Base-by-base conservation (phyloP, 139 green algal species). In the Chlamydomonas urium region DNA sequence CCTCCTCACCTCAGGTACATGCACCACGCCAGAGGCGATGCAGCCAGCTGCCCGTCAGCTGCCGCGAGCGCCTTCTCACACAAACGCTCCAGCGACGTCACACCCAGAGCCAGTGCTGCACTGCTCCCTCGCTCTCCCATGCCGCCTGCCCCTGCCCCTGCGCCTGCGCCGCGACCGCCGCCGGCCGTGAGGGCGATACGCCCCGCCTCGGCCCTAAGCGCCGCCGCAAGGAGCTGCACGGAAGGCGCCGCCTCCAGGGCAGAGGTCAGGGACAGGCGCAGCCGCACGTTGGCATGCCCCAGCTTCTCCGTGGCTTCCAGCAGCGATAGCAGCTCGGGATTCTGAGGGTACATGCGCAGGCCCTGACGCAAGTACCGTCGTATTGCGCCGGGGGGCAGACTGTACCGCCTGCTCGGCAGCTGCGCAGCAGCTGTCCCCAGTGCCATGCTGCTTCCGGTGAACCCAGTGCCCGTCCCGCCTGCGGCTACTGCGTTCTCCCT, bases 1-100 rank as follows among this genome's bases (percentile, higher is more conserved):
- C 19, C 26, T 14, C 28, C 65, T 32, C 47, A 63, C 66, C 66
- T 73, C 8, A 75, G 21, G 69, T 75, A 75, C 56, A 75, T 62
- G 26, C 57, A 21, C 69, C 69, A 75, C 69, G 58, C 24, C 56
- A 48, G 21, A 1, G 69, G 35, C 33, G 28, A 66, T 4, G 38
- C 42, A 4, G 23, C 62, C 24, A 69, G 4, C 24, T 17, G 17
- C 24, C 17, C 8, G 33, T 26, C 33, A 60, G 14, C 17, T 60
- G 48, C 29, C 33, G 59, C 31, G 10, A 24, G 19, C n/a, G 37
- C 23, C 23, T 29, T 50, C 4, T 38, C 62, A 32, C 14, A n/a
- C 4, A 38, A 10, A 38, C 62, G 62, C 24, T 69, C 62, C 14
- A 72, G 19, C 14, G 38, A 5, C 65, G 42, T 38, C 5, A 8